These are phyloP conservation scores for Baorangia bicolor DNA, from an alignment of 768 basidiomycete species.

Conservation along the genomic window DNA sequence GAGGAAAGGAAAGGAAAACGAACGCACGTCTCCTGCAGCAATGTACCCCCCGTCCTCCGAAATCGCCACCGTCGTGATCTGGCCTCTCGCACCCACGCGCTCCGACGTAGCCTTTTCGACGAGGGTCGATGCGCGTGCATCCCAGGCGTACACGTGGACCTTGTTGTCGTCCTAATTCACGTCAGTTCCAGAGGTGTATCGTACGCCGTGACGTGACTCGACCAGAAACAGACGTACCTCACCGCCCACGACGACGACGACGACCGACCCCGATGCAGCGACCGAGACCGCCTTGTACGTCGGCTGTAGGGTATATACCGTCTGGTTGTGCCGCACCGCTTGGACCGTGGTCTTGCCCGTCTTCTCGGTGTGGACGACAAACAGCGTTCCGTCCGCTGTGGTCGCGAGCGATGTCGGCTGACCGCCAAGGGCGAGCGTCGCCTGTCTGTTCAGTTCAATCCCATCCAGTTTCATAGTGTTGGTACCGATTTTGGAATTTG, in stretches of 20 bases:
- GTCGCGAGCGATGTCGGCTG: slow-evolving; percentile 71
- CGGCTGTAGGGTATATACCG: slow-evolving; percentile 54
- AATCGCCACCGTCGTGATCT: slow-evolving; percentile 74
- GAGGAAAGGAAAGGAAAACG: background rate
- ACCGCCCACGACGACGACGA: slow-evolving; percentile 77
- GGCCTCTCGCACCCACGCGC: slow-evolving; percentile 55
- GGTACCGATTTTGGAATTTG: background rate
- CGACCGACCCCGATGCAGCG: slow-evolving; percentile 47
- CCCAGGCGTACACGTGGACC: slow-evolving; percentile 72
- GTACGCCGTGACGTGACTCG: background rate
- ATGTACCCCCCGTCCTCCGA: slow-evolving; percentile 74
- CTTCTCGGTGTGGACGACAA: slow-evolving; percentile 50
- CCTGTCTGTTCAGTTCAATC: slow-evolving; percentile 40
- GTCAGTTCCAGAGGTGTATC: background rate
- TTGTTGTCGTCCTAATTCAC: slow-evolving; percentile 59
- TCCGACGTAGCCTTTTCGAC: slow-evolving; percentile 57
- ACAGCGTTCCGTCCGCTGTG: slow-evolving; percentile 59
- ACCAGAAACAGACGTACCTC: slow-evolving; percentile 48
- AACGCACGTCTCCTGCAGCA: slow-evolving; percentile 82
- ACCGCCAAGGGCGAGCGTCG: slow-evolving; percentile 49
- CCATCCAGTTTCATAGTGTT: background rate
- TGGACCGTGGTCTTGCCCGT: slow-evolving; percentile 48
- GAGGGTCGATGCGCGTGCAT: slow-evolving; percentile 50
- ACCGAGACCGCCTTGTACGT: slow-evolving; percentile 55
- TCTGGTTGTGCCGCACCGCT: slow-evolving; percentile 69